Evolutionary conservation across 1,284 basidiomycete species (phyloP), one percentile per base, ranked within the genome.

Genomic region (Stereum hirsutum): DNA sequence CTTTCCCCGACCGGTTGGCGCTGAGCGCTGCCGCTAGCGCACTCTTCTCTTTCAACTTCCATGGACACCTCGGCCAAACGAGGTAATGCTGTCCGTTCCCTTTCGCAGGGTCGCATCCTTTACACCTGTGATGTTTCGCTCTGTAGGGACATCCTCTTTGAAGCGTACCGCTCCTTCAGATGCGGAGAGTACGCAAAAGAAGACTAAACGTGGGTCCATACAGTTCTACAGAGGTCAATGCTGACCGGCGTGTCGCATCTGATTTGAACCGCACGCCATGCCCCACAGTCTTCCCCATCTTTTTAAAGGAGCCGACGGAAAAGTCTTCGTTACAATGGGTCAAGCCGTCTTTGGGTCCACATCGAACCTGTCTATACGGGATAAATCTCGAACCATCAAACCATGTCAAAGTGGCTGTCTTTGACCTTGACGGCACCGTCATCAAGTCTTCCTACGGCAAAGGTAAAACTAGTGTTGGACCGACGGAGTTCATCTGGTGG

Each of bases 381-480:
- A 53, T 71, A 27, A 72, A 83, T 56, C 64, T 78, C 5, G 52
- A 57, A 4, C 81, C 85, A 0, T 56, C 60, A 12, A 59, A 64
- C 8, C 63, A 61, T 2, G 23, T 64, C 6, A 82, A 80, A 49
- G 72, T 93, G 15, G 87, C 90, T 4, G 74, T 83, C 5, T 90
- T 92, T 53, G 91, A 95, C 56, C 65, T 96, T 5, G 92, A 96
- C 56, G 91, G 89, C 0, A 94, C 90, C 0, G 54, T 95, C 43
- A 91, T 96, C 57, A 75, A 78, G 52, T 74, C 75, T 3, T 68
- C 69, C 35, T 70, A 66, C n/a, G 63, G 57, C 34, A 65, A 62
- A 50, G 20, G 17, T 14, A 10, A 21, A 23, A 37, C 17, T 14
- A 6, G 21, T 21, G n/a, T n/a, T n/a, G n/a, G n/a, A n/a, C n/a